phyloP scores from a whole-genome alignment of 2,329 filamentous ascomycete genomes.

The Madurella mycetomatis region DNA sequence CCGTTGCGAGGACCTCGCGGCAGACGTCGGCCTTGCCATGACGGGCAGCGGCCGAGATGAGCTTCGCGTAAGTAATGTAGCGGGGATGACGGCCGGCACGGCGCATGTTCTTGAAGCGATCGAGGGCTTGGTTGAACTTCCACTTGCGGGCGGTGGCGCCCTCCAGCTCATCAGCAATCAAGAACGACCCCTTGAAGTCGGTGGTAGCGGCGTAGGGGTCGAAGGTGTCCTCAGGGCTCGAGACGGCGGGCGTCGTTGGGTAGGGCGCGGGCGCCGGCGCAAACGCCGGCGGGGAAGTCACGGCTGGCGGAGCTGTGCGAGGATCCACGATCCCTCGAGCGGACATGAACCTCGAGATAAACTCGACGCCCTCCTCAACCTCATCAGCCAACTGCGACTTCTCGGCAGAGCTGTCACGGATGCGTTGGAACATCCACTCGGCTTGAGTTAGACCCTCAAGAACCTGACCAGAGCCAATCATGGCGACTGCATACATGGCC shows the following conservation, averaged over 20 bases:
- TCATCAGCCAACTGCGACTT: constrained; percentile 64
- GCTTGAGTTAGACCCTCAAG: constrained; percentile 76
- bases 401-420: constrained; percentile 58
- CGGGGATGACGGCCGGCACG: constrained; percentile 85
- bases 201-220: constrained; percentile 89
- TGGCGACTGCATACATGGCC: constrained; percentile 82
- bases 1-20: constrained; percentile 84
- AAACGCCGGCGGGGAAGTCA: constrained; percentile 45
- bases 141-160: constrained; percentile 69
- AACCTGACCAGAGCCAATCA: constrained; percentile 80
- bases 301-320: constrained; percentile 46
- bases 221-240: constrained; percentile 72
- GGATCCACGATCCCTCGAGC: constrained; percentile 51
- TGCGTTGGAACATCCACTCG: constrained; percentile 81
- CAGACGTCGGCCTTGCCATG: constrained; percentile 77
- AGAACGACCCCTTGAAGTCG: constrained; percentile 87
- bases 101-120: constrained; percentile 87
- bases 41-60: constrained; percentile 85
- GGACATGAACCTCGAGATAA: constrained; percentile 57
- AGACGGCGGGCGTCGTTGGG: constrained; percentile 51
- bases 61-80: constrained; percentile 94
- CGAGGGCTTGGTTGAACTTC: constrained; percentile 74
- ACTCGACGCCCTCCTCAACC: constrained; percentile 81
- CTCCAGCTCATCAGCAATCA: constrained; percentile 87
- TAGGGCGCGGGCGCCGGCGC: constrained; percentile 50